Evolutionary conservation across 768 basidiomycete genomes (phyloP).

Genomic region (Hericium alpestre): DNA sequence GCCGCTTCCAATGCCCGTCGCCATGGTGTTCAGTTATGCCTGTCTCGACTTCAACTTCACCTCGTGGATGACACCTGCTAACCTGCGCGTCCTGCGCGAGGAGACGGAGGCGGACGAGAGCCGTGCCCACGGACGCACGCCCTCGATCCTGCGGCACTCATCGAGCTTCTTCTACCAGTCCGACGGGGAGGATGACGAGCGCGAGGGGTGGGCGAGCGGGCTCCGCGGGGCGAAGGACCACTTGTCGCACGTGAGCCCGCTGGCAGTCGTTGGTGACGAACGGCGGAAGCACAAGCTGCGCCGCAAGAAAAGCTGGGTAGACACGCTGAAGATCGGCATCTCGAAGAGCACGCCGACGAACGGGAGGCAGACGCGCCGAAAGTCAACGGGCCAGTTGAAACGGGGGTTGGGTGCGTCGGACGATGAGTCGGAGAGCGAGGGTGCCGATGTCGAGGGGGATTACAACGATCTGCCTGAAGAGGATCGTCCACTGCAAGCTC

Average conservation of each 20-base stretch:
- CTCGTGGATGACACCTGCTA: conserved; percentile 86
- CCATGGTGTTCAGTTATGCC: conserved; percentile 82
- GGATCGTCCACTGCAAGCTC: conserved; percentile 65
- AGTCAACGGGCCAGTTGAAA: conserved; percentile 8
- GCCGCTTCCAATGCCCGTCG: conserved; percentile 61
- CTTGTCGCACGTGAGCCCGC: conserved; percentile 76
- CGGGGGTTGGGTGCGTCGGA: not conserved
- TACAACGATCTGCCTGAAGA: conserved; percentile 34
- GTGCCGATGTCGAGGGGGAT: conserved; percentile 34
- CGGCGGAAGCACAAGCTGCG: conserved; percentile 15
- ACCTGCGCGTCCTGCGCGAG: conserved; percentile 73
- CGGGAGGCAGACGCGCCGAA: conserved; percentile 7
- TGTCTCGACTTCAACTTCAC: conserved; percentile 97
- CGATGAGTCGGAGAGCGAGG: conserved; percentile 21
- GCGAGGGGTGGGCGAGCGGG: conserved; percentile 13
- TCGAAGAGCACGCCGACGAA: conserved; percentile 14
- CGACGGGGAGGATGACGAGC: conserved; percentile 53
- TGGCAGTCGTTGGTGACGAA: conserved; percentile 78
- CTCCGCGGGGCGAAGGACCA: conserved; percentile 42
- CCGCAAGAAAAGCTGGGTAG: conserved; percentile 23
- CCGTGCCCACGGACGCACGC: conserved; percentile 8
- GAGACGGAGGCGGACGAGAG: conserved; percentile 31
- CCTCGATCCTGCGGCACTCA: conserved; percentile 38
- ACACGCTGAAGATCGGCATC: conserved; percentile 17
- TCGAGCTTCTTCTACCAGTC: conserved; percentile 70